A percentile compares a stretch with the other conserved stretches of the same genome.
Evolutionary conservation across 495 filamentous ascomycete species (phyloP).

Genomic region (Hyaloscypha bicolor): DNA sequence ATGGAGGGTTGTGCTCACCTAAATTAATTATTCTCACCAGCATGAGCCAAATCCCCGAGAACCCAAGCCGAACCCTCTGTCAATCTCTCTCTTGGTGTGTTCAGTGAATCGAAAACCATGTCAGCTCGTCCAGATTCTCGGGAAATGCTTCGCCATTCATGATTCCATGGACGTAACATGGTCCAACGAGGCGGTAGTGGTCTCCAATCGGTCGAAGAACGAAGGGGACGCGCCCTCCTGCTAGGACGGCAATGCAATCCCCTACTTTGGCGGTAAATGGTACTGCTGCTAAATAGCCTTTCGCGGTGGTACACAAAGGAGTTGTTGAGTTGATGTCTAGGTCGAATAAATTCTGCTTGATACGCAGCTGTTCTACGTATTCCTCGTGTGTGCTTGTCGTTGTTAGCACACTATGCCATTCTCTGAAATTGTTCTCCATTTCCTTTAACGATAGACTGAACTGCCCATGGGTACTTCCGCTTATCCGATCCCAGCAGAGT

Average conservation of each 20-base stretch:
- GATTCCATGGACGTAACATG: not conserved
- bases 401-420: not conserved
- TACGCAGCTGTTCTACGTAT: not conserved
- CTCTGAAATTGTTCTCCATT: not conserved
- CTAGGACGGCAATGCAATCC: conserved; percentile 1
- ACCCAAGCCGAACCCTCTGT: too few relatives aligned
- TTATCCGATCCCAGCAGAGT: not conserved
- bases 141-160: conserved; percentile 5
- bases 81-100: too few relatives aligned
- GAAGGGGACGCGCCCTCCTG: not conserved
- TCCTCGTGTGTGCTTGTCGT: not conserved
- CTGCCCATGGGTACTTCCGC: too few relatives aligned
- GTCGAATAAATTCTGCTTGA: not conserved
- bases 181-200: not conserved
- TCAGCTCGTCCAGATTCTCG: not conserved
- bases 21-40: too few relatives aligned
- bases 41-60: too few relatives aligned
- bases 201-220: conserved; percentile 3
- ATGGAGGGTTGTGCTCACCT: too few relatives aligned
- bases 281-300: not conserved
- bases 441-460: not conserved
- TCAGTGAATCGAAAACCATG: conserved; percentile 1
- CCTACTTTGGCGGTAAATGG: not conserved
- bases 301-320: not conserved
- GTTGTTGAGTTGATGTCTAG: not conserved